Conservation (phyloP, 2,329 filamentous ascomycete species). For the Fusarium secorum region DNA sequence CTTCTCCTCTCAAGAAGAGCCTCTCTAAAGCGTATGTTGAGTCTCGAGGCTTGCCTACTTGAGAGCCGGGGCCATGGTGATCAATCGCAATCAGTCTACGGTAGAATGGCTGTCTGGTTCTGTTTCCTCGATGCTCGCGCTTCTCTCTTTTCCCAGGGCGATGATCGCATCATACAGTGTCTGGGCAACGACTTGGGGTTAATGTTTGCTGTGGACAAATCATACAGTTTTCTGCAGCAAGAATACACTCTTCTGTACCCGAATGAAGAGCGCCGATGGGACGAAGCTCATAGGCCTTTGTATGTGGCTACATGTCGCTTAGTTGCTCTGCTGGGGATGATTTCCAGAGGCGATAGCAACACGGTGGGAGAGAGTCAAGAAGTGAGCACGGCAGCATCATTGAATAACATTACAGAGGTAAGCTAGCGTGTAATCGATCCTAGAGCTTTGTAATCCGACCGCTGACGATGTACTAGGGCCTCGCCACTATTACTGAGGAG, state of each 20-base stretch:
- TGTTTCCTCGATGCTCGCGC: not conserved
- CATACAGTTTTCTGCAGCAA: not conserved
- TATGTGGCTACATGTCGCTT: not conserved
- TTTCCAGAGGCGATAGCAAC: not conserved
- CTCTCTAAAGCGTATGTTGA: fast-evolving
- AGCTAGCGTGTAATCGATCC: no score
- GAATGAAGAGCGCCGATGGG: not conserved
- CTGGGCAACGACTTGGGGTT: not conserved
- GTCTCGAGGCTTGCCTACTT: fast-evolving
- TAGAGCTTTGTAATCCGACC: fast-evolving
- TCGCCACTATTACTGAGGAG: not conserved
- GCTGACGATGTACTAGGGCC: fast-evolving
- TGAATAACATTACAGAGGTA: not conserved
- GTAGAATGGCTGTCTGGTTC: not conserved
- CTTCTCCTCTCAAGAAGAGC: not conserved
- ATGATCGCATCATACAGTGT: not conserved
- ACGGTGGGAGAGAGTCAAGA: fast-evolving
- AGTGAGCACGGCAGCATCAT: fast-evolving
- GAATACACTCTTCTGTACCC: not conserved
- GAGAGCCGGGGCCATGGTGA: fast-evolving
- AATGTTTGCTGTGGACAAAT: not conserved
- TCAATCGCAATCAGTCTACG: not conserved
- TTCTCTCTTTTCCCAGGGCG: fast-evolving
- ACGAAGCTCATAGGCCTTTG: not conserved
- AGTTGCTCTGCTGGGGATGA: fast-evolving